Conservation (phyloP, 108 stramenopile genomes). For the Aurantiochytrium sp. region DNA sequence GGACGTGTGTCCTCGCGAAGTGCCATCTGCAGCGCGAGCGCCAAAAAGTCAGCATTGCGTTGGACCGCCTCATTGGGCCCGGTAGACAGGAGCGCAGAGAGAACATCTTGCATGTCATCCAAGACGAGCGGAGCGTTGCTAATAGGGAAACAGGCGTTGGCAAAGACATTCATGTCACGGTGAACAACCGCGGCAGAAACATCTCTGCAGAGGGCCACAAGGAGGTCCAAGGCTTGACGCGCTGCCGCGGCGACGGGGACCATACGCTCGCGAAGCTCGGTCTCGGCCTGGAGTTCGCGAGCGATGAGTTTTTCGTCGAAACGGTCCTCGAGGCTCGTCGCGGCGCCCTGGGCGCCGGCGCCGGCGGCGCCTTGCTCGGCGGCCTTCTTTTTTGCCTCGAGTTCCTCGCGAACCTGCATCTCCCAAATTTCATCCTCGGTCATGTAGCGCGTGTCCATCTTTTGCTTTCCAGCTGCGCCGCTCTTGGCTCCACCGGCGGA, state of each 20-base stretch:
- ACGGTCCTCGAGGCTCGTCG: not conserved
- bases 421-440: slow-evolving; percentile 8
- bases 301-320: not conserved
- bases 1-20: not conserved
- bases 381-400: not conserved
- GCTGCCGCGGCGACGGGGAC: not conserved
- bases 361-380: not conserved
- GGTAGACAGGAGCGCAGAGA: not conserved
- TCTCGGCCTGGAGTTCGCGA: not conserved
- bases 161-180: not conserved
- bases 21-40: not conserved
- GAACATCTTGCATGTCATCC: not conserved
- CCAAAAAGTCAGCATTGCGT: not conserved
- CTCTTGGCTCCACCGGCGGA: not conserved
- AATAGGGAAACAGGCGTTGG: not conserved
- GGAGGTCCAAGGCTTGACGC: not conserved
- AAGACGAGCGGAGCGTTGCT: not conserved
- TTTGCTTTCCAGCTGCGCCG: not conserved
- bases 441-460: not conserved
- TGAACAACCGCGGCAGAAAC: not conserved
- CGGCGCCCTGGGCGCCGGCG: not conserved
- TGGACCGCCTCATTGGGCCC: not conserved
- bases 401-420: not conserved
- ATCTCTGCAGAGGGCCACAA: not conserved
- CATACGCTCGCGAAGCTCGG: not conserved